Base-by-base conservation (phyloP, 495 filamentous ascomycete species). In the Trichoderma reesei region DNA sequence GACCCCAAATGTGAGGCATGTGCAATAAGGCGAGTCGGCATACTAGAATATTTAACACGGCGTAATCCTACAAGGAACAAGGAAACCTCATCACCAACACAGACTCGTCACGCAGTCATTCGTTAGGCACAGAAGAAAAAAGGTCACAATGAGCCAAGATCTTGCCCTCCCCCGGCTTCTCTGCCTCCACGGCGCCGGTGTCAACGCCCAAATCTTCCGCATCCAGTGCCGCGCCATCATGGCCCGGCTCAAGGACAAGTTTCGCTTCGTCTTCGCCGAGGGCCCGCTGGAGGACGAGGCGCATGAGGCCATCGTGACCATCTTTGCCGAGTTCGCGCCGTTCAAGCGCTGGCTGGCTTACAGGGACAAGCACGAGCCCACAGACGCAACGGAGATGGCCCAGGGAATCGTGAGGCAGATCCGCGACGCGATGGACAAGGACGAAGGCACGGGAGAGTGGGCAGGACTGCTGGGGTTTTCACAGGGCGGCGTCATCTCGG, bases 171-270 rank as follows among this genome's bases (percentile, higher is more conserved):
- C 85, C 13, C 84, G 85, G 46, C 79, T 90, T 59, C 84, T 89
- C 66, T 88, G 84, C 73, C 79, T 89, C 59, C 86, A 89, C 72
- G 86, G 87, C 69, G 85, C 86, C 61, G 85, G 86, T 65, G 78
- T 81, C 60, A 88, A 84, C 67, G 83, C 78, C 2, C 65, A 75
- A n/a, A 80, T 88, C 66, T 88, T 88, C 74, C 72, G 72, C 31
- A 63, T 73, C 1, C 87, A 90, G 72, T 82, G 80, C 65, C 84
- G 86, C 64, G 72, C 72, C 14, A 69, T 89, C 13, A 72, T 72
- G 41, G 64, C 66, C n/a, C 65, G 63, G 10, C 79, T 89, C 3
- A 59, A 67, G 6, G 68, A 73, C 4, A 66, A 75, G 59, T 88
- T 88, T 72, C 80, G 85, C 9, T 74, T 88, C 64, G 77, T 79